Evolutionary conservation across 768 basidiomycete species (phyloP).

Genomic region (Rhodotorula graminis): DNA sequence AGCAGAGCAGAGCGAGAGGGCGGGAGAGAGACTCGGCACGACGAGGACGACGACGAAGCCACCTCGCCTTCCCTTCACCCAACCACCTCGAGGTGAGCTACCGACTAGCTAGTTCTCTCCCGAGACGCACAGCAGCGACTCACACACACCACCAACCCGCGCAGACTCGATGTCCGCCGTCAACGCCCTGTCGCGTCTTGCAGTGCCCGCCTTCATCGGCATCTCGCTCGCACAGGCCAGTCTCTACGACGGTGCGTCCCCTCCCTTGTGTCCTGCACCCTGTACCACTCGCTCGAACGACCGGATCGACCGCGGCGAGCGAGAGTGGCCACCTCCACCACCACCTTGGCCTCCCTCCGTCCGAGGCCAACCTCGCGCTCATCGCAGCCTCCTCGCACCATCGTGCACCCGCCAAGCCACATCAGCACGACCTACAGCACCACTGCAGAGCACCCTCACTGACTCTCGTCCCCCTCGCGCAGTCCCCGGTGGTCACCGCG

Average conservation of each 20-base stretch:
- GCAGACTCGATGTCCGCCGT: slow-evolving; percentile 15
- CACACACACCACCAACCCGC: neutral
- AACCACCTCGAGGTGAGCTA: neutral
- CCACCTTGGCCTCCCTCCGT: too few species aligned
- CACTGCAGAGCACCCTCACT: too few species aligned
- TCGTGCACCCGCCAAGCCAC: too few species aligned
- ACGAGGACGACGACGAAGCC: too few species aligned
- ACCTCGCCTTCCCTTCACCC: too few species aligned
- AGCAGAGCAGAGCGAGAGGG: neutral
- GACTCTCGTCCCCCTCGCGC: neutral
- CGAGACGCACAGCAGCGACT: too few species aligned
- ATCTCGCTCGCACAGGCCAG: slow-evolving; percentile 53
- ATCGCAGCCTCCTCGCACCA: too few species aligned
- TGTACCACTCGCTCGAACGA: neutral
- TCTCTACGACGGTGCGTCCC: slow-evolving; percentile 52
- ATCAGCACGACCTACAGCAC: neutral
- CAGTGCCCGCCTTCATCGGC: slow-evolving; percentile 64
- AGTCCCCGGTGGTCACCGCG: slow-evolving; percentile 40
- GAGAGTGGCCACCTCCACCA: too few species aligned
- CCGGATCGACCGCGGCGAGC: too few species aligned
- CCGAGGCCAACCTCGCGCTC: too few species aligned
- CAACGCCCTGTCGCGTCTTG: slow-evolving; percentile 29
- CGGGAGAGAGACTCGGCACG: neutral
- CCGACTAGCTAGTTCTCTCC: neutral
- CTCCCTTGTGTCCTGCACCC: neutral